Evolutionary conservation across 2,329 filamentous ascomycete genomes (phyloP).

Genomic region (Geoglossum cookeanum): DNA sequence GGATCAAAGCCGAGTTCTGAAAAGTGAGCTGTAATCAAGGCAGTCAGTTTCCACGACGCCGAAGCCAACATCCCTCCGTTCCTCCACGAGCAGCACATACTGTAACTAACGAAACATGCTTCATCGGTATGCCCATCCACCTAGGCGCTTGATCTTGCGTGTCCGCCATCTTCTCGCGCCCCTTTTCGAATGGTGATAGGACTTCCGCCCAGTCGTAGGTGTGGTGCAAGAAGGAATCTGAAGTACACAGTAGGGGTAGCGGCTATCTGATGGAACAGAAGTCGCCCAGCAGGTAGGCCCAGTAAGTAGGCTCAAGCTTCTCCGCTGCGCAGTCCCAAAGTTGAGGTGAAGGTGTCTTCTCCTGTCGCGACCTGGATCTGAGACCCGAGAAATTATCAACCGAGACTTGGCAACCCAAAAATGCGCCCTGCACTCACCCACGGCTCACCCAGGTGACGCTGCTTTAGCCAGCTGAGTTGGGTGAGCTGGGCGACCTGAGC

Average conservation of each 20-base stretch:
- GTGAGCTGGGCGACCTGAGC: too few species aligned
- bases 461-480: too few species aligned
- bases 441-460: too few species aligned
- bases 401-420: slow-evolving; percentile 3
- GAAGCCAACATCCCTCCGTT: neutral
- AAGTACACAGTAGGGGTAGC: neutral
- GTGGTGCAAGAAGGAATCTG: neutral
- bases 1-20: slow-evolving; percentile 4
- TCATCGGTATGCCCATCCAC: slow-evolving; percentile 41
- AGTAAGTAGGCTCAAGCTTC: neutral
- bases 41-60: neutral
- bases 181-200: neutral
- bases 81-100: slow-evolving; percentile 23
- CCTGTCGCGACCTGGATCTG: neutral
- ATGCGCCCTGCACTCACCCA: too few species aligned
- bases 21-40: slow-evolving; percentile 4
- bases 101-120: slow-evolving; percentile 46
- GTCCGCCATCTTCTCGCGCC: slow-evolving; percentile 1
- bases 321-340: neutral
- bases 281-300: too few species aligned
- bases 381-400: neutral
- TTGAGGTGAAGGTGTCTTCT: neutral
- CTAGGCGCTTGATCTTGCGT: neutral
- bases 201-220: neutral
- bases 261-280: neutral